These are phyloP conservation scores for Prosopis cineraria DNA, from an alignment of 306 rosid species.

Conservation along the genomic window DNA sequence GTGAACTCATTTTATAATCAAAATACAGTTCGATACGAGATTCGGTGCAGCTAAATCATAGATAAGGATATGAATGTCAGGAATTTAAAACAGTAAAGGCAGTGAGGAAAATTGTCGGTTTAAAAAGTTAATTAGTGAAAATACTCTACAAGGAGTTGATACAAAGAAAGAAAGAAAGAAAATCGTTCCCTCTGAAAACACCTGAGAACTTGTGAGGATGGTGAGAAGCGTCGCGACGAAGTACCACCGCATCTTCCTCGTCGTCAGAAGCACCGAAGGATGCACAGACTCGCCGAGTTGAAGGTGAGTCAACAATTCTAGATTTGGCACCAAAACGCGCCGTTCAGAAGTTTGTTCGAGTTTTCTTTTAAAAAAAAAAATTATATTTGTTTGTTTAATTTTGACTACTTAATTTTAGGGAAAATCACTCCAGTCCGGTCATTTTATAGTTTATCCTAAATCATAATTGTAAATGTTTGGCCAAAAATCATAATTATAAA, in stretches of 20 bases:
- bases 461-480: too few relatives aligned
- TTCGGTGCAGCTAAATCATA: background rate
- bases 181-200: background rate
- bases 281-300: background rate
- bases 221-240: conserved; percentile 13
- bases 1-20: background rate
- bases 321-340: background rate
- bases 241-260: conserved; percentile 14
- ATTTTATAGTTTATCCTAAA: too few relatives aligned
- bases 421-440: too few relatives aligned
- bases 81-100: background rate
- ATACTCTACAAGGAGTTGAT: background rate
- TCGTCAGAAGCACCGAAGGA: background rate
- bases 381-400: too few relatives aligned
- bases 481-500: too few relatives aligned
- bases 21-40: background rate
- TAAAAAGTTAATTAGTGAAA: background rate
- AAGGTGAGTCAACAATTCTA: background rate
- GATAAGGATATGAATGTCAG: background rate
- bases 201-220: conserved; percentile 18
- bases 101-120: background rate
- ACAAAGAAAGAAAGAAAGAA: background rate
- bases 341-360: background rate
- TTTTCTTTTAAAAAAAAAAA: background rate
- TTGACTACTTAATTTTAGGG: too few relatives aligned